A percentile compares a stretch with the other conserved stretches of the same genome.
Conservation (phyloP, 23 red algal genomes). For the Gracilaria caudata region DNA sequence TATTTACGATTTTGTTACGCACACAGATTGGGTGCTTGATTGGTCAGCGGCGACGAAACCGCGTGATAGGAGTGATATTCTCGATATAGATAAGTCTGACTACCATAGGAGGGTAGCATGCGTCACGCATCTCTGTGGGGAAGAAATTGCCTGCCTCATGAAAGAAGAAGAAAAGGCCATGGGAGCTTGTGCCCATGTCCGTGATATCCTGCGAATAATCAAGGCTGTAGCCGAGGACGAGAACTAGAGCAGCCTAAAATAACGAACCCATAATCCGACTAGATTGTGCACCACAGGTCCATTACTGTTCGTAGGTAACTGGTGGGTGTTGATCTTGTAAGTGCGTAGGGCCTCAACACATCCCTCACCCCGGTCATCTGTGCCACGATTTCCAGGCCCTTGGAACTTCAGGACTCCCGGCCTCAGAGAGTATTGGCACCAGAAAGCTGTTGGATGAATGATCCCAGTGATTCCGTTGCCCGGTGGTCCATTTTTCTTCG, state of each 20-base stretch:
- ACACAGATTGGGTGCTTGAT: constrained; percentile 42
- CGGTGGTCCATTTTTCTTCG: no score
- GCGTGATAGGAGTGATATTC: constrained; percentile 30
- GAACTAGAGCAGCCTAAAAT: neutral
- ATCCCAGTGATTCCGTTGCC: no score
- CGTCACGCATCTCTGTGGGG: neutral
- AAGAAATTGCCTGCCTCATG: constrained; percentile 8
- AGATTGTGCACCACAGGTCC: neutral
- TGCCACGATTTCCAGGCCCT: no score
- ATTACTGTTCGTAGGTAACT: neutral
- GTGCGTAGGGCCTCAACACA: no score
- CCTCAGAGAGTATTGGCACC: no score
- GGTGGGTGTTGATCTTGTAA: no score
- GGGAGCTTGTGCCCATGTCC: constrained; percentile 2
- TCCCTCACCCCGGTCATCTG: no score
- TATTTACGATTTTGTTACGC: constrained; percentile 45
- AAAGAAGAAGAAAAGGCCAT: neutral
- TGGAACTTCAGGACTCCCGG: no score
- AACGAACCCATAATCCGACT: neutral
- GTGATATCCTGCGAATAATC: constrained; percentile 28
- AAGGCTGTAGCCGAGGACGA: neutral
- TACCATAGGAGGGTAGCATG: constrained; percentile 18
- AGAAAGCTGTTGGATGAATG: no score
- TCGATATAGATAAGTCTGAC: constrained; percentile 22
- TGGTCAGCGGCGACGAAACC: constrained; percentile 27